These are phyloP conservation scores for Erodium maritimum DNA, from an alignment of 345 rosid species.

Conservation along the genomic window DNA sequence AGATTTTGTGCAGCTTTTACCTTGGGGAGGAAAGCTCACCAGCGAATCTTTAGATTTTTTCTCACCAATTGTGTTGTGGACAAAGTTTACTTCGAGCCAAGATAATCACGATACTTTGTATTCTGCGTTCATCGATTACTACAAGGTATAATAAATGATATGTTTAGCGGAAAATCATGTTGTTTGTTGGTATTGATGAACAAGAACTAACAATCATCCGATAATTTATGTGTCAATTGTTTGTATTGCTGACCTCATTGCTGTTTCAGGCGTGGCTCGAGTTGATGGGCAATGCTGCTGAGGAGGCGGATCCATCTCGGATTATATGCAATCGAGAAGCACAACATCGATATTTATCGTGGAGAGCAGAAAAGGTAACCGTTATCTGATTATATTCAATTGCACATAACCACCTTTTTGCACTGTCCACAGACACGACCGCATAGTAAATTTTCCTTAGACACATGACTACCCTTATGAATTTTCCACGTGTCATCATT, in stretches of 20 bases:
- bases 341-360: conserved; percentile 52
- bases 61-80: conserved; percentile 67
- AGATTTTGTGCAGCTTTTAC: conserved; percentile 66
- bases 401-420: too few species aligned
- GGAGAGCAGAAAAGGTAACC: conserved; percentile 66
- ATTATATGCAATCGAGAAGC: conserved; percentile 37
- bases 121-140: conserved; percentile 57
- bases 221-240: too few species aligned
- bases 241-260: too few species aligned
- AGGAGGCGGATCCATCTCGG: conserved; percentile 28
- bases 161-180: background rate
- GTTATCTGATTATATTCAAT: background rate
- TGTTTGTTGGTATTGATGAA: conserved; percentile 1
- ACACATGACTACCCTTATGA: too few species aligned
- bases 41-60: conserved; percentile 69
- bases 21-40: conserved; percentile 96
- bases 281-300: conserved; percentile 35
- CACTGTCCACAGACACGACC: too few species aligned
- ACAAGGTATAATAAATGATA: conserved; percentile 28
- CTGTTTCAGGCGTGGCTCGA: conserved; percentile 45
- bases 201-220: too few species aligned
- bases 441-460: too few species aligned
- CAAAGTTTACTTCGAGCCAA: conserved; percentile 42
- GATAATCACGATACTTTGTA: conserved; percentile 27
- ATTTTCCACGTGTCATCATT: too few species aligned